A percentile compares a stretch with the other conserved stretches of the same genome.
Conservation (phyloP, 495 filamentous ascomycete genomes). For the Alectoria sarmentosa region DNA sequence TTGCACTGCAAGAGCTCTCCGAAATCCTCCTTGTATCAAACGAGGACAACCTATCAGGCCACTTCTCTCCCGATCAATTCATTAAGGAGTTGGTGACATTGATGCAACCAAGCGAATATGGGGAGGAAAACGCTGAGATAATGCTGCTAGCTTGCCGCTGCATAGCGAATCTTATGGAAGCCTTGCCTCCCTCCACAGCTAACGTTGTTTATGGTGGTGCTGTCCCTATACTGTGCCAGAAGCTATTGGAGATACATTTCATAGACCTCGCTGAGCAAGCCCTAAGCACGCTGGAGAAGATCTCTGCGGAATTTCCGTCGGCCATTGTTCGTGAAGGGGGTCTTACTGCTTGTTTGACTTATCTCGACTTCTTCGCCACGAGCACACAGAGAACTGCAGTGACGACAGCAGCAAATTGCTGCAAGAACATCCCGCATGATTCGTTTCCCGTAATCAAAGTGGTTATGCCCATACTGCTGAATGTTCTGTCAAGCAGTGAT, state of each 20-base stretch:
- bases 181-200: slow-evolving; percentile 81
- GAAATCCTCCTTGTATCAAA: slow-evolving; percentile 91
- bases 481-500: slow-evolving; percentile 84
- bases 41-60: slow-evolving; percentile 91
- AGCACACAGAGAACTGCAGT: slow-evolving; percentile 95
- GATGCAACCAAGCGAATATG: slow-evolving; percentile 84
- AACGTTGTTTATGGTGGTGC: slow-evolving; percentile 96
- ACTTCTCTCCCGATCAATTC: slow-evolving; percentile 90
- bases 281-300: slow-evolving; percentile 92
- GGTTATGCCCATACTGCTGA: slow-evolving; percentile 91
- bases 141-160: slow-evolving; percentile 96
- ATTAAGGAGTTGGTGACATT: slow-evolving; percentile 89
- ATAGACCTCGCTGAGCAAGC: slow-evolving; percentile 98
- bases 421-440: slow-evolving; percentile 89
- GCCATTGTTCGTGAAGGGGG: slow-evolving; percentile 96
- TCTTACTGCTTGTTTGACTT: slow-evolving; percentile 85
- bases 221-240: slow-evolving; percentile 88
- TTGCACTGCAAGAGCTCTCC: slow-evolving; percentile 88
- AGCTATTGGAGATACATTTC: slow-evolving; percentile 87
- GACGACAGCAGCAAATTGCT: slow-evolving; percentile 95
- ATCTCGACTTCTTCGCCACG: slow-evolving; percentile 96
- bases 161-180: slow-evolving; percentile 97
- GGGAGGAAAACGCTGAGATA: slow-evolving; percentile 91
- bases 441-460: slow-evolving; percentile 81
- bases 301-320: slow-evolving; percentile 92